phyloP scores from a whole-genome alignment of 768 basidiomycete species.

The Russula sp. region DNA sequence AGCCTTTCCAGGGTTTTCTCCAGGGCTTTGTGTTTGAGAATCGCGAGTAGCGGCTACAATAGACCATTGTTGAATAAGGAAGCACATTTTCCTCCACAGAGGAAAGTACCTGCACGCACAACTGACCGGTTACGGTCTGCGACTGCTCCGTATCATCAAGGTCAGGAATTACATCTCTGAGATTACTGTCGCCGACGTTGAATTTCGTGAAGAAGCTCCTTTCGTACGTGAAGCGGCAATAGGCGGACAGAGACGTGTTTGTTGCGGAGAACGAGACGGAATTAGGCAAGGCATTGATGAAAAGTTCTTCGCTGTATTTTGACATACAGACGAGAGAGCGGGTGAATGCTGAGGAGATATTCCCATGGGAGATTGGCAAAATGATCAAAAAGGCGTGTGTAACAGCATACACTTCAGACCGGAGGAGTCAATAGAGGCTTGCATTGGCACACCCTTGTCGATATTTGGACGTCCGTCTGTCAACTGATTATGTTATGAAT shows the following conservation, averaged over 20 bases:
- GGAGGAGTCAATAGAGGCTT: constrained; percentile 60
- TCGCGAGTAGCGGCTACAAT: constrained; percentile 59
- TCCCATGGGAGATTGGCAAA: background rate
- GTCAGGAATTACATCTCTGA: constrained; percentile 27
- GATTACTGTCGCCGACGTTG: constrained; percentile 38
- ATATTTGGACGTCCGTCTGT: background rate
- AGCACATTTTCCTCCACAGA: background rate
- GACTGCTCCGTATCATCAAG: constrained; percentile 40
- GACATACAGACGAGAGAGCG: constrained; percentile 73
- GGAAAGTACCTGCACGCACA: constrained; percentile 59
- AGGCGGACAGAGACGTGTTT: constrained; percentile 79
- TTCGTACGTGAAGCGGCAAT: constrained; percentile 71
- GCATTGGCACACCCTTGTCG: constrained; percentile 45
- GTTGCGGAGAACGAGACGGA: constrained; percentile 65
- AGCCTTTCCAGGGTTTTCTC: constrained; percentile 78
- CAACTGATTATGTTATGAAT: background rate
- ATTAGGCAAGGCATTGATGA: constrained; percentile 61
- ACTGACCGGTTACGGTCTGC: constrained; percentile 56
- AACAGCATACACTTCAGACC: constrained; percentile 47
- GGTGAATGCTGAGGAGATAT: constrained; percentile 56
- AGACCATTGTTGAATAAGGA: constrained; percentile 31
- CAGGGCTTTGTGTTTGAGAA: constrained; percentile 67
- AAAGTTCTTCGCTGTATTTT: constrained; percentile 78
- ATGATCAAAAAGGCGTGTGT: constrained; percentile 10
- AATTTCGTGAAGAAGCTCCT: constrained; percentile 71